Base-by-base conservation (phyloP, 129 eudicot species). In the Artemisia argyi region DNA sequence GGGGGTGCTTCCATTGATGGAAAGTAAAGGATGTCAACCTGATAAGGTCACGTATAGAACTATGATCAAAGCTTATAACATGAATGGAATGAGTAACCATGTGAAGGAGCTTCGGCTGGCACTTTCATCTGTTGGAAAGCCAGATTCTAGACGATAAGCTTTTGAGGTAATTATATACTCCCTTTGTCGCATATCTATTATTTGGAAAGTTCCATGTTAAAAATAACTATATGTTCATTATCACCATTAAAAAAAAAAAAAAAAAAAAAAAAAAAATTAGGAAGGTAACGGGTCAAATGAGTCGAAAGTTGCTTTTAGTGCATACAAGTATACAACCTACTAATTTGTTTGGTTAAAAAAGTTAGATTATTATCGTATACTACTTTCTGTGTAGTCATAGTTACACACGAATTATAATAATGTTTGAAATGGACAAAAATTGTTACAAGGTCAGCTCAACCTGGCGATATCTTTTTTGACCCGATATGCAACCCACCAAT, bases 31-130 rank as follows among this genome's bases (percentile, higher is more conserved):
- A 14, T 93, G 90, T 57, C 77, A 80, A 72, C 97, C 96, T 42
- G 95, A 93, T 76, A 83, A 78, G 73, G 76, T 93, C 51, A 90
- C 95, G 5, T 93, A 93, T 65, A 82, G 95, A 61, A 93, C 92
- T 30, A 93, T 93, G 98, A 93, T 87, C 7, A 93, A 87, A 71
- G 96, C 97, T 59, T 93, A 89, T 39, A 56, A 79, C 16, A 78
- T 81, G 63, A 78, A 76, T 73, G 86, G 95, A 35, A 93, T 93
- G 97, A 75, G 84, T 49, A 86, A 80, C 64, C 92, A 87, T 72
- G 97, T 85, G 46, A 89, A 82, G 86, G 97, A 84, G 83, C 76
- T 92, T 11, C 78, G 65, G 69, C 79, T 71, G 22, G 77, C 80
- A 35, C 85, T 92, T 71, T 77, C 84, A 17, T 88, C 85, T 8